phyloP scores from a whole-genome alignment of 75 land plant genomes.

The Pseudotsuga menziesii region DNA sequence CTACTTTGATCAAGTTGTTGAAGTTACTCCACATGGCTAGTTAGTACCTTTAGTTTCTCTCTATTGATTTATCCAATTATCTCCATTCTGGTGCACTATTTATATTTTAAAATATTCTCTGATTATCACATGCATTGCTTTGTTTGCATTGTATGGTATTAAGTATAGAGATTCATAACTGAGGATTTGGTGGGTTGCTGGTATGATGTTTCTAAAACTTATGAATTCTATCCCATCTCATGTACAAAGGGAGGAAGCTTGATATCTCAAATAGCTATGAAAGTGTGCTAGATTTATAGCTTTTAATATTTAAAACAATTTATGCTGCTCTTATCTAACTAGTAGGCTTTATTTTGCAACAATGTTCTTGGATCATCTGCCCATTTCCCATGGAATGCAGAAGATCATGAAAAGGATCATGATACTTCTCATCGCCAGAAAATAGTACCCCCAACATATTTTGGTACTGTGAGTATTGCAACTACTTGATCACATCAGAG shows the following conservation, averaged over 20 bases:
- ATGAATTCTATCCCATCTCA: background rate
- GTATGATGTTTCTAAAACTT: no score
- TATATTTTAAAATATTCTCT: no score
- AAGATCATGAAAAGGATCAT: constrained; percentile 20
- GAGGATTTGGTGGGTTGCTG: no score
- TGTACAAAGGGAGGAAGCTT: no score
- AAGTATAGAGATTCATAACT: no score
- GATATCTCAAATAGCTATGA: background rate
- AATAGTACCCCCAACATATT: no score
- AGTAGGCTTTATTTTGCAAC: background rate
- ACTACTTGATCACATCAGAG: no score
- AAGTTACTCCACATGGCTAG: constrained; percentile 56
- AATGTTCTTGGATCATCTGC: constrained; percentile 30
- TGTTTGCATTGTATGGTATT: no score
- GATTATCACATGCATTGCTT: no score
- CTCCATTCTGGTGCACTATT: no score
- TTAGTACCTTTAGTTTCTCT: background rate
- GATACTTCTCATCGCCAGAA: background rate
- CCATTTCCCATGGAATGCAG: constrained; percentile 22
- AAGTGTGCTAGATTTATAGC: background rate
- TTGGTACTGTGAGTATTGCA: no score
- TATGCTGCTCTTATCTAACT: background rate
- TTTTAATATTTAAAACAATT: background rate
- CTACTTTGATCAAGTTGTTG: constrained; percentile 53
- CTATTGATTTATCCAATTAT: no score